Base-by-base conservation (phyloP, 106 monocot species). In the Hemerocallis citrina region DNA sequence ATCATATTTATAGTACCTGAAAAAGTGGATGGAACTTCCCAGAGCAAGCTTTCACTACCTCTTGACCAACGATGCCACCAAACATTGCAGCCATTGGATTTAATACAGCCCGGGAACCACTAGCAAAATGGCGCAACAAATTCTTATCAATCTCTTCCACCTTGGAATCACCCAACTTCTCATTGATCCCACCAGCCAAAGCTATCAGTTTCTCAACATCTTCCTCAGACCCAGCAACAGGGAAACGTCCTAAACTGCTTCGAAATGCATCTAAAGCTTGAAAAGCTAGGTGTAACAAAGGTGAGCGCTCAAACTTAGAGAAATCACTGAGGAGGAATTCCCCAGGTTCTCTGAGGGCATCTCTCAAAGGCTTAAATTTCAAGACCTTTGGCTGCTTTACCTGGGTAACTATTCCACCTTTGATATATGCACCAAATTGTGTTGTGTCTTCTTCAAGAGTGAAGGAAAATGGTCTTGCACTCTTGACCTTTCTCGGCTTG, bases 51-150 rank as follows among this genome's bases (percentile, higher is more conserved):
- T 87, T 82, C 33, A 87, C 56, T 52, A 87, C 79, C 31, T 87
- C 86, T 73, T 87, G 82, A 20, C 75, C 82, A 59, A 82, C 81
- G 73, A 86, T 75, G 24, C 86, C 86, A 75, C 86, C 82, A 79
- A 82, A 82, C 56, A 82, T 72, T 30, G 78, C 86, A 68, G 86
- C 86, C 86, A 87, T 82, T 33, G 86, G 86, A 75, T 82, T 87
- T 75, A 87, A 70, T 59, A 82, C 61, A 34, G 86, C 75, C 34
- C 72, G 72, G 15, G 86, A 74, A 62, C 86, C 86, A 79, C 38
- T 58, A 27, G 86, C 49, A 57, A 87, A 87, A 34, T 82, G 81
- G 30, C 32, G 57, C 35, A 87, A 37, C 32, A 87, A 57, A 65
- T 82, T 79, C 43, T 57, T 77, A 52, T 82, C 78, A 49, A 79